Evolutionary conservation across 306 rosid genomes (phyloP).

Genomic region (Ziziphus jujuba): DNA sequence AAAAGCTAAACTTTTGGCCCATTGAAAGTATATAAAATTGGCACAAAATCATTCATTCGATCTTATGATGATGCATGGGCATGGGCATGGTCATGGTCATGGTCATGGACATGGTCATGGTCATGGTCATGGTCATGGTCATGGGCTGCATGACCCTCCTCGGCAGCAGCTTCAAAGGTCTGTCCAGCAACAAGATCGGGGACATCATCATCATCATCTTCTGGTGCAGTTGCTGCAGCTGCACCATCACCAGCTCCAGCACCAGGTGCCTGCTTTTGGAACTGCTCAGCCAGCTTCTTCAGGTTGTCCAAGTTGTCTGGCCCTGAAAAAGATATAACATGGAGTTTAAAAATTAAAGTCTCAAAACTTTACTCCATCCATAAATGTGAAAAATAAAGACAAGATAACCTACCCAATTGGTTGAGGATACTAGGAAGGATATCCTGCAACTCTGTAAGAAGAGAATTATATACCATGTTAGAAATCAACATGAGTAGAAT

Average conservation of each 20-base stretch:
- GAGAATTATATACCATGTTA: slow-evolving; percentile 14
- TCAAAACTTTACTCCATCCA: too few species aligned
- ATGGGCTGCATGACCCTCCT: slow-evolving; percentile 40
- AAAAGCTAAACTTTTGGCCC: slow-evolving; percentile 21
- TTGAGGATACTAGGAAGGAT: slow-evolving; percentile 88
- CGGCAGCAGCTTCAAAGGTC: slow-evolving; percentile 88
- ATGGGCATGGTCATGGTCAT: too few species aligned
- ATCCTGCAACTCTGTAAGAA: slow-evolving; percentile 89
- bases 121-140: too few species aligned
- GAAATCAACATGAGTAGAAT: neutral
- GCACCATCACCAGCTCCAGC: slow-evolving; percentile 46
- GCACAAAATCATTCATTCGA: slow-evolving; percentile 38
- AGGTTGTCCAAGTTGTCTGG: slow-evolving; percentile 93
- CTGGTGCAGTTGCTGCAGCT: slow-evolving; percentile 16
- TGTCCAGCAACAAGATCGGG: slow-evolving; percentile 87
- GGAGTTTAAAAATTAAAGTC: neutral
- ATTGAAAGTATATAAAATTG: slow-evolving; percentile 37
- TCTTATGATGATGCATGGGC: slow-evolving; percentile 35
- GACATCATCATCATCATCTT: slow-evolving; percentile 83
- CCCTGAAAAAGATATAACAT: slow-evolving; percentile 43
- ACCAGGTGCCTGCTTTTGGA: slow-evolving; percentile 81
- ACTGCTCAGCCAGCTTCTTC: slow-evolving; percentile 86
- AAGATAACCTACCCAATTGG: slow-evolving; percentile 69
- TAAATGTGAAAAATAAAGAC: neutral
- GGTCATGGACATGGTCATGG: too few species aligned